Base-by-base conservation (phyloP, 2,329 filamentous ascomycete species). In the Monosporascus sp. region DNA sequence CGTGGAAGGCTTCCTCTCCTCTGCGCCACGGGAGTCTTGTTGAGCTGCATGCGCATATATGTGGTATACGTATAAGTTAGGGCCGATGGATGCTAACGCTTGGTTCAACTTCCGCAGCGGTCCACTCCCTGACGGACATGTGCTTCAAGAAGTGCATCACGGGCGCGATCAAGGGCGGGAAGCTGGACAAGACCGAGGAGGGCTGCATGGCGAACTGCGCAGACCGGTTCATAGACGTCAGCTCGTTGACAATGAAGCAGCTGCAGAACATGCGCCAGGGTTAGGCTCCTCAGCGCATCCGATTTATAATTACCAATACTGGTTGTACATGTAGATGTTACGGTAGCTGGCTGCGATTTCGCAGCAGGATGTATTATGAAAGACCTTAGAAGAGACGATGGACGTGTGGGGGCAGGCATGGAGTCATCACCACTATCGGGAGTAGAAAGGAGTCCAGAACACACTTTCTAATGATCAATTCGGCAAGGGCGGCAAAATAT, bases 121-220 rank as follows among this genome's bases (percentile, higher is more conserved):
- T 79, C 14, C 79, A 83, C 66, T 72, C 68, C 58, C 65, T 84
- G 51, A 82, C 78, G 44, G 88, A 94, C 65, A 82, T 88, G 56
- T 99, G 94, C 82, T 99, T 92, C 86, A 91, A 86, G 69, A 97
- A 97, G 77, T 99, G 94, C 78, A 79, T 97, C 56, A 87, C 88
- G 8, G 78, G 84, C 51, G 79, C 78, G 54, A 87, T 97, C 69
- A 85, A 86, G 62, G 81, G 79, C 56, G 82, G 84, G 27, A 82
- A 84, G 64, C 77, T 99, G 61, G 90, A 95, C 61, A 82, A 80
- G 65, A 77, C 73, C 57, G 94, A 99, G 76, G 87, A 94, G 75
- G 74, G 78, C 8, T 99, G 94, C 72, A 81, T 96, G 70, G 79
- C 86, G 70, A 97, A 96, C 77, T 99, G 94, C 68, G 91, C 97